Evolutionary conservation across 352 stramenopile genomes (phyloP).

Genomic region (Phytophthora sp.): DNA sequence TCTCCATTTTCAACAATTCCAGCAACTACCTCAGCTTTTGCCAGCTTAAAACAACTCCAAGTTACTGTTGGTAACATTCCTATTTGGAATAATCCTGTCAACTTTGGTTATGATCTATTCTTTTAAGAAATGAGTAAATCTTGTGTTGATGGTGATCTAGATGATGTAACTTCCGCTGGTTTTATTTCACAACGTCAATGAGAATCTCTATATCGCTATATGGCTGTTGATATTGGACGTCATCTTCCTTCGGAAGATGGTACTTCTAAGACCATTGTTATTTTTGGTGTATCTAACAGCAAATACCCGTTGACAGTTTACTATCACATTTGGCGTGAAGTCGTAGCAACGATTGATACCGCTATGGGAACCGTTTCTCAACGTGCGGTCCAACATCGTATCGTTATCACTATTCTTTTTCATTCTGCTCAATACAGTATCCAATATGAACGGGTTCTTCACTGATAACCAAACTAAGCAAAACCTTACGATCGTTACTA

Average conservation of each 20-base stretch:
- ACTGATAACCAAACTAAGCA: too few species aligned
- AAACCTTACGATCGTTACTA: too few species aligned
- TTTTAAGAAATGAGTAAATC: slow-evolving; percentile 17
- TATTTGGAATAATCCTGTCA: background rate
- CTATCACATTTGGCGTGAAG: slow-evolving; percentile 19
- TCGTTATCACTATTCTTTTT: background rate
- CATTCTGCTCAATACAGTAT: background rate
- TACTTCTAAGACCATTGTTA: slow-evolving; percentile 11
- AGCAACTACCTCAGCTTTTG: slow-evolving; percentile 22
- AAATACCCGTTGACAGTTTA: slow-evolving; percentile 10
- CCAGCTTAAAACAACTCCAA: background rate
- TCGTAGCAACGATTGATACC: slow-evolving; percentile 8
- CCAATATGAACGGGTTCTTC: too few species aligned
- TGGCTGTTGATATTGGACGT: slow-evolving; percentile 30
- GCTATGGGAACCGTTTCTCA: slow-evolving; percentile 2
- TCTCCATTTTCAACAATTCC: too few species aligned
- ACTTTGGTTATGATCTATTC: slow-evolving; percentile 23
- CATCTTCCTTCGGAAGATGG: slow-evolving; percentile 18
- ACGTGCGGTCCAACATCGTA: background rate
- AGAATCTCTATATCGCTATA: slow-evolving; percentile 16
- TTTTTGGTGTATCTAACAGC: slow-evolving; percentile 14
- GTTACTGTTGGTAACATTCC: slow-evolving; percentile 7
- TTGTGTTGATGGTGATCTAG: slow-evolving; percentile 20
- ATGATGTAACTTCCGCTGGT: slow-evolving; percentile 18
- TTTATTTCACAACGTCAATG: slow-evolving; percentile 14